Evolutionary conservation across 176 grass and related monocot species (phyloP).

Genomic region (Neostapfia colusana): DNA sequence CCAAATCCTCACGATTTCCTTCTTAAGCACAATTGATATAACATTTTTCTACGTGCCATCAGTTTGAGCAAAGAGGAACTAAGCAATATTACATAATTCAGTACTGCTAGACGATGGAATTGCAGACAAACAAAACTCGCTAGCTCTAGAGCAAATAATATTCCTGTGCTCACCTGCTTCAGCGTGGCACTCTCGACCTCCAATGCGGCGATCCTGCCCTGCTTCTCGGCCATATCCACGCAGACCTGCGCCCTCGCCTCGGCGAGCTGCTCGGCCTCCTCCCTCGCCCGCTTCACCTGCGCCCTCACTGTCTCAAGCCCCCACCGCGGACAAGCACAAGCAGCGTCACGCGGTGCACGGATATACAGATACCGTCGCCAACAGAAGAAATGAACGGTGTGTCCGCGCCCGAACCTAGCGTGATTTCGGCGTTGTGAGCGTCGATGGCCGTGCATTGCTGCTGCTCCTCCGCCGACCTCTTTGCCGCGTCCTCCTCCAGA

Average conservation of each 20-base stretch:
- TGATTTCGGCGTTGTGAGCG: constrained; percentile 51
- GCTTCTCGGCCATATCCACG: constrained; percentile 58
- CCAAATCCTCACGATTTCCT: constrained; percentile 21
- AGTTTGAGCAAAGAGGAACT: neutral
- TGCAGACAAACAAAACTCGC: neutral
- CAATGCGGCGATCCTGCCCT: constrained; percentile 51
- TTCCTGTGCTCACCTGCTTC: constrained; percentile 50
- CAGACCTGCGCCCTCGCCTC: constrained; percentile 42
- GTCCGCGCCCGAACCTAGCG: constrained; percentile 43
- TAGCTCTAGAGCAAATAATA: neutral
- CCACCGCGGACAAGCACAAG: neutral
- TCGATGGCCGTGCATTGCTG: constrained; percentile 66
- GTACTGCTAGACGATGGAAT: neutral
- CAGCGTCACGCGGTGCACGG: neutral
- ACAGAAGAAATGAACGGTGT: neutral
- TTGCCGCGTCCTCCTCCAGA: constrained; percentile 74
- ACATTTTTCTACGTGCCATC: neutral
- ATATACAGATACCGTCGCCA: neutral
- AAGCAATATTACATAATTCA: neutral
- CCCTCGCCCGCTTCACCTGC: constrained; percentile 51
- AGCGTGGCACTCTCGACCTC: constrained; percentile 62
- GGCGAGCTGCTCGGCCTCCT: constrained; percentile 46
- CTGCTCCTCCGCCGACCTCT: constrained; percentile 83
- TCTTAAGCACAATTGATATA: neutral
- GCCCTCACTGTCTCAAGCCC: constrained; percentile 51